Percentiles rank a stretch among this genome's conserved stretches.
Evolutionary conservation across 495 filamentous ascomycete species (phyloP).

Genomic region (Cryomyces antarcticus): DNA sequence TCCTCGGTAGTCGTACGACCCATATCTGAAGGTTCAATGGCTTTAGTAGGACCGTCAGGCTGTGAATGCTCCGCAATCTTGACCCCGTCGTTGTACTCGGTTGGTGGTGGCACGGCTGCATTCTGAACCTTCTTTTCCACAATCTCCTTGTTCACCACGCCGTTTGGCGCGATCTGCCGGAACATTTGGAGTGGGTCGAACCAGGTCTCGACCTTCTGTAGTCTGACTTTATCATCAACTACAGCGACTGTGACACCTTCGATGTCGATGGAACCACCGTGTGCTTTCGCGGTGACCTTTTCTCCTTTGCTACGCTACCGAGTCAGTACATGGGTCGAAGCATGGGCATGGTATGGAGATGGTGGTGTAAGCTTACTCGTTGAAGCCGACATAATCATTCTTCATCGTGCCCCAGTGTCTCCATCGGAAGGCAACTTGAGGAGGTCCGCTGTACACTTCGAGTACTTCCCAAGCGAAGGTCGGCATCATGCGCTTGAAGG

Average conservation of each 20-base stretch:
- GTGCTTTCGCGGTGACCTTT: constrained; percentile 34
- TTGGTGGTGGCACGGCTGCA: background rate
- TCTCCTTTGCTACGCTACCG: constrained; percentile 29
- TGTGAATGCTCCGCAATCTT: too few relatives aligned
- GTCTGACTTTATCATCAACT: constrained; percentile 35
- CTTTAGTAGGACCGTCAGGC: too few relatives aligned
- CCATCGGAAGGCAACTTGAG: constrained; percentile 39
- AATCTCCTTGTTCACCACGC: constrained; percentile 21
- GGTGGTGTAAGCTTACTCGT: constrained; percentile 24
- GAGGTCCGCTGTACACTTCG: constrained; percentile 42
- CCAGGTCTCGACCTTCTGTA: constrained; percentile 37
- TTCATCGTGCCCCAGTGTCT: constrained; percentile 45
- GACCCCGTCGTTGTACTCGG: too few relatives aligned
- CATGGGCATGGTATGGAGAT: background rate
- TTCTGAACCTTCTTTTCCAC: constrained; percentile 8
- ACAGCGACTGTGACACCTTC: constrained; percentile 35
- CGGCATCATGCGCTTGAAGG: constrained; percentile 50
- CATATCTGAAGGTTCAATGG: too few relatives aligned
- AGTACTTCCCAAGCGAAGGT: constrained; percentile 50
- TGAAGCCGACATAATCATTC: constrained; percentile 39
- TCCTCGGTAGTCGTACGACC: too few relatives aligned
- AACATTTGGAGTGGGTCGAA: constrained; percentile 49
- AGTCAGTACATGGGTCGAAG: background rate
- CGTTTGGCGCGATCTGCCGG: constrained; percentile 33
- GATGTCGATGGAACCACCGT: constrained; percentile 30